Conservation (phyloP, 768 basidiomycete genomes). For the Termitomyces sp. region DNA sequence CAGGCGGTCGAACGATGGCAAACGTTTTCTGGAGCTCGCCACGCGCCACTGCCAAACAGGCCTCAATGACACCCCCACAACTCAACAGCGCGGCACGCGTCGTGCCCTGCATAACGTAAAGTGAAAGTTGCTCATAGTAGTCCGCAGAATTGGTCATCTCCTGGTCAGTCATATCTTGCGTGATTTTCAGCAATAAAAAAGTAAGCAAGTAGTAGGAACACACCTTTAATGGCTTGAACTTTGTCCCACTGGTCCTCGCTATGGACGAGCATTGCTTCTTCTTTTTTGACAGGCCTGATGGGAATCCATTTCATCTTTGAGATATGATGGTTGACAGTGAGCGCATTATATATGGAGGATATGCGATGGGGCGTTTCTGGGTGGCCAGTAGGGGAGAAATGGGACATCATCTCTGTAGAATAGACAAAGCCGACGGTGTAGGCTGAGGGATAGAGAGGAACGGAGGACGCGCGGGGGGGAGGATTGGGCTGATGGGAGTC, state of each 20-base stretch:
- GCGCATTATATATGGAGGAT: constrained; percentile 61
- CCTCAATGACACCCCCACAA: constrained; percentile 94
- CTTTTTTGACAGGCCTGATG: constrained; percentile 66
- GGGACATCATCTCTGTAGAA: constrained; percentile 81
- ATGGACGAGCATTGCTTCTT: constrained; percentile 88
- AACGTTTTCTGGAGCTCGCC: constrained; percentile 80
- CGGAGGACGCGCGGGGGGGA: constrained; percentile 38
- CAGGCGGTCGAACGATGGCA: constrained; percentile 95
- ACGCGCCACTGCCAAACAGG: constrained; percentile 80
- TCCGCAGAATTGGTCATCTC: constrained; percentile 70
- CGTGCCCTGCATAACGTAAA: constrained; percentile 87
- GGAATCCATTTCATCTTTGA: constrained; percentile 74
- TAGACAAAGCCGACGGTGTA: constrained; percentile 82
- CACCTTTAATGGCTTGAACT: constrained; percentile 79
- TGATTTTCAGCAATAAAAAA: constrained; percentile 5
- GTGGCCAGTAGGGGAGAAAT: constrained; percentile 57
- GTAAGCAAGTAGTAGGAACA: constrained; percentile 26
- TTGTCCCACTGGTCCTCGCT: constrained; percentile 90
- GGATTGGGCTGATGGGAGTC: background rate
- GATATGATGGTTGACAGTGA: constrained; percentile 58
- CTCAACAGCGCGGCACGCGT: constrained; percentile 83
- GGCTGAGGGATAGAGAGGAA: constrained; percentile 34
- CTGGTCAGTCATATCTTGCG: constrained; percentile 68
- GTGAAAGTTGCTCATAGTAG: constrained; percentile 88
- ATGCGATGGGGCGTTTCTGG: constrained; percentile 87